Percentiles rank a stretch among this genome's conserved stretches.
Evolutionary conservation across 2,329 filamentous ascomycete species (phyloP).

Genomic region (Xylariaceae sp.): DNA sequence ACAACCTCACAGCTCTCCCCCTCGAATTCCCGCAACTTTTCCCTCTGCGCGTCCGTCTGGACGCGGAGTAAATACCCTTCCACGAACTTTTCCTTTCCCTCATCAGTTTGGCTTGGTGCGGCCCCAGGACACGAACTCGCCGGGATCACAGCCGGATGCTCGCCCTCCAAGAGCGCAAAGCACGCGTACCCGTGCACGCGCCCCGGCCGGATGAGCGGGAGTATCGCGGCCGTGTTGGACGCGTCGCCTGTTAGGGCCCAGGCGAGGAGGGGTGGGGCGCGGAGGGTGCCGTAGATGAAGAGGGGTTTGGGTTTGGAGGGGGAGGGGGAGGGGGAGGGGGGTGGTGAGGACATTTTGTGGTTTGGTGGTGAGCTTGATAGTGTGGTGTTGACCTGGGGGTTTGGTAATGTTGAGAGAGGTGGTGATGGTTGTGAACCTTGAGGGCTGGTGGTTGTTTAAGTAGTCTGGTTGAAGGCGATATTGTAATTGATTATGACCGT

Average conservation of each 20-base stretch:
- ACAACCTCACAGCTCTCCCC: conserved; percentile 19
- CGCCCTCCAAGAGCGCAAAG: conserved; percentile 19
- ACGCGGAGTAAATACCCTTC: conserved; percentile 27
- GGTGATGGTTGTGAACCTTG: too few species aligned
- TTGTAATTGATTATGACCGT: too few species aligned
- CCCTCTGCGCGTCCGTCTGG: conserved; percentile 26
- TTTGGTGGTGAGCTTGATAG: neutral
- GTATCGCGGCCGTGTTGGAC: conserved; percentile 17
- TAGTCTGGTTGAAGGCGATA: too few species aligned
- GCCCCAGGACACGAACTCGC: conserved; percentile 8
- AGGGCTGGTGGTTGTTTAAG: too few species aligned
- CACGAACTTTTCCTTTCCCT: neutral
- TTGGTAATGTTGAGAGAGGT: too few species aligned
- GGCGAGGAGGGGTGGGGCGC: conserved; percentile 28
- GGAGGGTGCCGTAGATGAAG: conserved; percentile 31
- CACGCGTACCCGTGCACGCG: conserved; percentile 21
- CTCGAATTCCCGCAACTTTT: conserved; percentile 34
- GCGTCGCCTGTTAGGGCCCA: conserved; percentile 30
- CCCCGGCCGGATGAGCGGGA: conserved; percentile 12
- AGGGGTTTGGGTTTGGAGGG: conserved; percentile 14
- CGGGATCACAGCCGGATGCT: conserved; percentile 27
- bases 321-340: neutral
- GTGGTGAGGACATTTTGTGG: neutral
- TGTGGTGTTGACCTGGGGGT: too few species aligned
- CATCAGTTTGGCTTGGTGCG: neutral